Percentiles rank a stretch among this genome's conserved stretches.
These are phyloP conservation scores for Epicoccum nigrum DNA, from an alignment of 2,329 filamentous ascomycete genomes.

Conservation along the genomic window DNA sequence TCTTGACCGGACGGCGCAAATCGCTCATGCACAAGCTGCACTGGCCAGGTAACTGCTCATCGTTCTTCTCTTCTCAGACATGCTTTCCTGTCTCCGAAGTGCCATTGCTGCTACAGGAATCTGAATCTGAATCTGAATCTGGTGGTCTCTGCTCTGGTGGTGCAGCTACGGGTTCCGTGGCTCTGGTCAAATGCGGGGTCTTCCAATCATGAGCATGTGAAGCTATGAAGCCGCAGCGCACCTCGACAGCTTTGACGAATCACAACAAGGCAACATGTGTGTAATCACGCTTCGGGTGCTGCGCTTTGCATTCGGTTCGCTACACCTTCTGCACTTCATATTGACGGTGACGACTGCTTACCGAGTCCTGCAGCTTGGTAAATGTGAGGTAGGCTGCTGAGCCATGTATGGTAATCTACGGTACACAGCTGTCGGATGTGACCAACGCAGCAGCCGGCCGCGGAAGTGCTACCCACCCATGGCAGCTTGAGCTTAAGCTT, in stretches of 20 bases:
- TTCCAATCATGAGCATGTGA: conserved; percentile 28
- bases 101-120: conserved; percentile 1
- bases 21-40: conserved; percentile 9
- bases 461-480: conserved; percentile 20
- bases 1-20: conserved; percentile 13
- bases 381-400: conserved; percentile 1
- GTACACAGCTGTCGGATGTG: conserved; percentile 11
- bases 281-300: conserved; percentile 22
- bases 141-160: neutral
- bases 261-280: conserved; percentile 13
- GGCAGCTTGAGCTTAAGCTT: conserved; percentile 3
- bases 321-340: conserved; percentile 5
- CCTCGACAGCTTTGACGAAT: conserved; percentile 29
- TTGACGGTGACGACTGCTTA: conserved; percentile 6
- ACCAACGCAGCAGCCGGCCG: conserved; percentile 30
- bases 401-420: neutral
- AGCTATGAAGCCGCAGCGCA: conserved; percentile 26
- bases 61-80: neutral
- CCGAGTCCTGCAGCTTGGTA: conserved; percentile 5
- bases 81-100: neutral
- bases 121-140: conserved; percentile 1
- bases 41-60: neutral
- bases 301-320: conserved; percentile 5
- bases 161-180: conserved; percentile 1
- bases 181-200: conserved; percentile 32